Evolutionary conservation across 768 basidiomycete genomes (phyloP), one percentile per base, ranked within the genome.

Genomic region (Collybiopsis confluens): DNA sequence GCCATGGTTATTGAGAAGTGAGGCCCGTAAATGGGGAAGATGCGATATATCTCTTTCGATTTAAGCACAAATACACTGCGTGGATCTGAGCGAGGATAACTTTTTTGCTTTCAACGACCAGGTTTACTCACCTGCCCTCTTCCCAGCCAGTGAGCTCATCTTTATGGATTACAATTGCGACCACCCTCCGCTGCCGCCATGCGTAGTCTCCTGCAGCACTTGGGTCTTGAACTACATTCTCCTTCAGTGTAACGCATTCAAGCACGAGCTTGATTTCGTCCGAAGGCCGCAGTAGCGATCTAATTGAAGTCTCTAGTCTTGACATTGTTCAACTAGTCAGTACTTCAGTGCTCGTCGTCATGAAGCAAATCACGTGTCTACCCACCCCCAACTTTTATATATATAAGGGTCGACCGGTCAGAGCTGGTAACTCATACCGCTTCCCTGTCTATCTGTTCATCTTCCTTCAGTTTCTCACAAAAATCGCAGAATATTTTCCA

Each of bases 1-100:
- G 82, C 76, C 67, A 87, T 80, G 8, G 71, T 64, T 36, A 88
- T 73, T 4, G 73, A 68, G 59, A 87, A 81, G 30, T 72, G 66
- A 24, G 6, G 6, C 9, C 73, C 75, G 49, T 78, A 74, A 28
- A 90, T 78, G 2, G 85, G 84, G n/a, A 80, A 75, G 2, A 78
- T 70, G 46, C 73, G 74, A 54, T 81, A 71, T 8, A 82, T 68
- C 18, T 75, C 67, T 35, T 27, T 82, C 62, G 57, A 81, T 82
- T 56, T 41, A 52, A 38, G 52, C 35, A 60, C 40, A 40, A 56
- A 52, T 26, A 45, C 41, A 36, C 47, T 53, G 30, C 20, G 33
- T 33, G 44, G 30, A 33, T 13, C 13, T 33, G 30, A 33, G 30
- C 16, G 54, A 57, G 59, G 8, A 43, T 16, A n/a, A 4, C 24